These are phyloP conservation scores for Alternaria angustiovoidea DNA, from an alignment of 2,329 filamentous ascomycete species.

Conservation along the genomic window DNA sequence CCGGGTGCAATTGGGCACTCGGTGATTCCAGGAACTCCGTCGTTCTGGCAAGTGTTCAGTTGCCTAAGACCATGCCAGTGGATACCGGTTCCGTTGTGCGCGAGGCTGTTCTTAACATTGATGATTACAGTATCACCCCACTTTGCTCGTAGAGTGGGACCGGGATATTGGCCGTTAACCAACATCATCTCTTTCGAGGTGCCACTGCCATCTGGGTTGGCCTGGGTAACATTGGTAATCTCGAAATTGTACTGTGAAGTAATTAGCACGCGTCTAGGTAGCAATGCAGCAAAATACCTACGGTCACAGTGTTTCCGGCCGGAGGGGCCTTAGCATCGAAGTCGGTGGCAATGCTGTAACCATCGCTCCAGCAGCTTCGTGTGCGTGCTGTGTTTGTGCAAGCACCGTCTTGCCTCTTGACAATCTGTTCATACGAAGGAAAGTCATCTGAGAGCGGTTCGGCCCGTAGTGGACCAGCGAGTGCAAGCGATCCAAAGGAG, in stretches of 20 bases:
- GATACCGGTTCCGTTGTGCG: constrained; percentile 59
- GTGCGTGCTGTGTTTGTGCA: constrained; percentile 54
- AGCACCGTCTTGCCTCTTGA: constrained; percentile 43
- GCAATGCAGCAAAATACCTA: constrained; percentile 12
- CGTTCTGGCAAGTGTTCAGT: constrained; percentile 54
- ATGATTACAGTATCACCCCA: constrained; percentile 53
- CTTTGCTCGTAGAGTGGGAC: constrained; percentile 57
- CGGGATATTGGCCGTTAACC: constrained; percentile 66
- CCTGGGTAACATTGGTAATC: constrained; percentile 52
- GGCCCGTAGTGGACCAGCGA: constrained; percentile 36
- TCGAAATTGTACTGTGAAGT: constrained; percentile 48
- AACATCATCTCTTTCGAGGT: constrained; percentile 52
- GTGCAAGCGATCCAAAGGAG: constrained; percentile 34
- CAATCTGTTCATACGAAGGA: constrained; percentile 25
- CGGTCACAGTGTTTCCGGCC: constrained; percentile 48
- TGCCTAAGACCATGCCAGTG: constrained; percentile 61
- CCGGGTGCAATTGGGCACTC: constrained; percentile 75
- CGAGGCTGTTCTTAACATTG: constrained; percentile 50
- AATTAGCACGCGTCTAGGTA: constrained; percentile 7
- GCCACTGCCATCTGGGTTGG: constrained; percentile 52
- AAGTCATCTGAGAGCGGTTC: constrained; percentile 18
- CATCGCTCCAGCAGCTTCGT: constrained; percentile 54
- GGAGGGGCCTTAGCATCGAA: constrained; percentile 55
- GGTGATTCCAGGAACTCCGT: constrained; percentile 61
- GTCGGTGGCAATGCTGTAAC: constrained; percentile 56